Evolutionary conservation across 2,329 filamentous ascomycete species (phyloP), one percentile per base, ranked within the genome.

Genomic region (Aspergillus ustus): DNA sequence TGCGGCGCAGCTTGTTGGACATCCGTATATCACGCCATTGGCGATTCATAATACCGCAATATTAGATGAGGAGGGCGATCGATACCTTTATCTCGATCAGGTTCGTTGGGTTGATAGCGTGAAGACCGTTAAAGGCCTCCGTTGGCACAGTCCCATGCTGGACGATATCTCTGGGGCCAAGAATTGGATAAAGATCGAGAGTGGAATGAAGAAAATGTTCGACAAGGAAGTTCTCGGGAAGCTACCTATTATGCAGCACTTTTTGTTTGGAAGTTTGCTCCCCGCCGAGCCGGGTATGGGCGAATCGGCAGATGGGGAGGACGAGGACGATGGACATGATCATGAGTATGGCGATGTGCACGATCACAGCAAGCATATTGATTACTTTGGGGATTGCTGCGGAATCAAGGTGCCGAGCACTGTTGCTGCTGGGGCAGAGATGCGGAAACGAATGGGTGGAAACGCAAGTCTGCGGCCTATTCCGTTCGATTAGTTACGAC

Each of bases 101-200:
- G 92, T 99, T 28, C 85, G 86, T 55, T 99, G 96, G 78, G 94
- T 99, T 61, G 97, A 98, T 78, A 91, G 89, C 68, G 96, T 96
- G 61, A 99, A 99, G 82, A 97, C 92, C 1, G 93, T 97, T 61
- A 92, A 96, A 72, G 94, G 93, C 1, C 81, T 99, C 63, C 86
- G 95, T 49, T 99, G 95, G 95, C 96, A 99, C 72, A 93, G 90
- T 66, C 95, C 96, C 3, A 98, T 99, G 96, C 86, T 99, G 19
- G 95, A 99, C 74, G 95, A 99, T 75, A 99, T 99, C 66, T 95
- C 91, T 3, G 89, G 92, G 1, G 91, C 94, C 17, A 93, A 92
- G 75, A 91, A 84, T 44, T 99, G 95, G 95, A 81, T 78, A 66
- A 99, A 99, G 82, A 91, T 99, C 53, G 93, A 98, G 75, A 90